Evolutionary conservation across 1,139 yeast species (phyloP).

Genomic region (Yamadazyma songkhlaensis): DNA sequence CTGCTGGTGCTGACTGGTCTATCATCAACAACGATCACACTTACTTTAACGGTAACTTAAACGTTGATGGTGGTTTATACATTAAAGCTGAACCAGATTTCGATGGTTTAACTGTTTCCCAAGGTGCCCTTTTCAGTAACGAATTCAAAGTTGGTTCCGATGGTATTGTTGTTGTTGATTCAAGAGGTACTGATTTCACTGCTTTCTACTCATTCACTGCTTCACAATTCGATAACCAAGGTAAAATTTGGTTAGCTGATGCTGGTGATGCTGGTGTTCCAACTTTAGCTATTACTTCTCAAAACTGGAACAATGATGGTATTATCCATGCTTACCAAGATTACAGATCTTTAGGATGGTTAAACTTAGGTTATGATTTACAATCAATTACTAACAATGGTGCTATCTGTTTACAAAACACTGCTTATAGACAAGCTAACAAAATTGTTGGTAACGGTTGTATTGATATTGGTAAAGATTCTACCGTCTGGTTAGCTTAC

Average conservation of each 20-base stretch:
- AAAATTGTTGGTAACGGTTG: slow-evolving; percentile 17
- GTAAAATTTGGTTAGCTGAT: slow-evolving; percentile 14
- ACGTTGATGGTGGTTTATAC: slow-evolving; percentile 17
- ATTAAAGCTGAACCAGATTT: slow-evolving; percentile 14
- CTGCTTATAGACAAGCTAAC: slow-evolving; percentile 14
- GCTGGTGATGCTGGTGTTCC: slow-evolving; percentile 14
- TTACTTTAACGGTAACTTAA: slow-evolving; percentile 15
- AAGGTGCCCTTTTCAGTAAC: slow-evolving; percentile 14
- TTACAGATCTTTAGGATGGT: slow-evolving; percentile 11
- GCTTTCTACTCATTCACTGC: slow-evolving; percentile 18
- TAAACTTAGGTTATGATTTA: slow-evolving; percentile 12
- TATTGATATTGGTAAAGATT: slow-evolving; percentile 15
- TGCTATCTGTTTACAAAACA: slow-evolving; percentile 16
- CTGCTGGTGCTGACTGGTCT: slow-evolving; percentile 29
- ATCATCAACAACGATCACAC: slow-evolving; percentile 26
- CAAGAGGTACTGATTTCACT: slow-evolving; percentile 16
- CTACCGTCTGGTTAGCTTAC: slow-evolving; percentile 12
- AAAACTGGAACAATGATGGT: slow-evolving; percentile 11
- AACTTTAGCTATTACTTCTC: slow-evolving; percentile 11
- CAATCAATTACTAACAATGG: slow-evolving; percentile 14
- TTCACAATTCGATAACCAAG: slow-evolving; percentile 11
- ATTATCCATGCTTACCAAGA: slow-evolving; percentile 13
- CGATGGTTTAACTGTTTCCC: slow-evolving; percentile 16
- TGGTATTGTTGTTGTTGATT: slow-evolving; percentile 17
- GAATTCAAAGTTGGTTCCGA: slow-evolving; percentile 11